phyloP scores from a whole-genome alignment of 768 basidiomycete genomes.

The Leccinum variicolor region DNA sequence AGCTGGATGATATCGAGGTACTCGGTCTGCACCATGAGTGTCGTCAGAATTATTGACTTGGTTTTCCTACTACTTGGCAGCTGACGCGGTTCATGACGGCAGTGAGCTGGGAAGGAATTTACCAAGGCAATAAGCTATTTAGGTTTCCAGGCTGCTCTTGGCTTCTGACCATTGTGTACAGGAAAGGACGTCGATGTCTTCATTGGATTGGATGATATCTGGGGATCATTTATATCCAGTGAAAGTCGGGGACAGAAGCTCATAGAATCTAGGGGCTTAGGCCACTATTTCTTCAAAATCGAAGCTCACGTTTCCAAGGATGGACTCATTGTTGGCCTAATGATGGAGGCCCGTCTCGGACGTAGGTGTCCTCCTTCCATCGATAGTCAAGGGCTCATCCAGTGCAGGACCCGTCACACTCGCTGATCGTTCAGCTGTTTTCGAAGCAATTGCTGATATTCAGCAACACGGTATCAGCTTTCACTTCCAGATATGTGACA shows the following conservation, averaged over 20 bases:
- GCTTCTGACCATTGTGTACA: constrained; percentile 3
- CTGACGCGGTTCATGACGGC: constrained; percentile 23
- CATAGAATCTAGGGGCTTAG: constrained; percentile 26
- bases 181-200: constrained; percentile 27
- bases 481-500: constrained; percentile 14
- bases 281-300: constrained; percentile 29
- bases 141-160: background rate
- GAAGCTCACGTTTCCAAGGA: constrained; percentile 29
- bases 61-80: constrained; percentile 5
- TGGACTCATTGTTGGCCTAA: constrained; percentile 29
- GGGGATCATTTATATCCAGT: constrained; percentile 20
- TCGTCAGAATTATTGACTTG: background rate
- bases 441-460: constrained; percentile 30
- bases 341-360: constrained; percentile 28
- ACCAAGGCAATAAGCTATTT: constrained; percentile 18
- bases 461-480: constrained; percentile 28
- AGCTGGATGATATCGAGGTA: constrained; percentile 32
- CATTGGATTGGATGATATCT: constrained; percentile 26
- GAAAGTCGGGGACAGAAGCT: constrained; percentile 31
- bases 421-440: constrained; percentile 28
- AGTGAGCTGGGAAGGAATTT: constrained; percentile 27
- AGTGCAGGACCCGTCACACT: constrained; percentile 17
- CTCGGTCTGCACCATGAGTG: background rate
- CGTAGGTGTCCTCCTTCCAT: constrained; percentile 14
- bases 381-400: constrained; percentile 6